Base-by-base conservation (phyloP, 108 stramenopile genomes). In the Stephanodiscus minutulus region DNA sequence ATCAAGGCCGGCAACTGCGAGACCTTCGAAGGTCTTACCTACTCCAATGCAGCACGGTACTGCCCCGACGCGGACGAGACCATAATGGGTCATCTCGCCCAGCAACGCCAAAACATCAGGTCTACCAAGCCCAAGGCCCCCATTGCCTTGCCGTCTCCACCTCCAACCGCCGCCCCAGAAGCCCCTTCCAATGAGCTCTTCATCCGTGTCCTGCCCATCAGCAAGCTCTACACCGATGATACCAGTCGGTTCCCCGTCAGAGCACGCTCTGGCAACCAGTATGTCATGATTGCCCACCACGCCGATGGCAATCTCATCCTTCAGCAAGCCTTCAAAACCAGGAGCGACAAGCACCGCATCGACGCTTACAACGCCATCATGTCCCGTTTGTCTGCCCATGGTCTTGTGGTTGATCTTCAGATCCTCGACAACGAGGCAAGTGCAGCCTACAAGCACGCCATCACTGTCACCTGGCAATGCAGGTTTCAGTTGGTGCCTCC, bases 401-500 rank as follows among this genome's bases (percentile, higher is more conserved):
- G 2, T 18, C 47, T 18, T 18, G 18, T 3, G 7, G 47, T 48
- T 48, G 47, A 48, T 18, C 47, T 48, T 18, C 47, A 48, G 18
- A 48, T 48, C 15, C 47, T 48, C 18, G 6, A 48, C 47, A 48
- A 48, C 47, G 6, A 48, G 47, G 47, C 47, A 2, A 48, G 47
- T 18, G 47, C n/a, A 18, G 47, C 15, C 15, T 48, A 48, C 18
- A 48, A 48, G 47, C 47, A 18, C 6, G 47, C 18, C 47, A 48
- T 48, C 47, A 48, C 47, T 15, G 47, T 18, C 15, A 18, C 18
- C 2, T 48, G 47, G 47, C 15, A 48, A 48, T 2, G 5, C 47
- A 3, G 76, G 8, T 76, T 46, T 53, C 82, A 83, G 61, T 54
- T 77, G n/a, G 73, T 54, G 1, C 74, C 82, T 46, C 68, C 82